Conservation (phyloP, 176 grass and related monocot species). For the Carex littledalei region DNA sequence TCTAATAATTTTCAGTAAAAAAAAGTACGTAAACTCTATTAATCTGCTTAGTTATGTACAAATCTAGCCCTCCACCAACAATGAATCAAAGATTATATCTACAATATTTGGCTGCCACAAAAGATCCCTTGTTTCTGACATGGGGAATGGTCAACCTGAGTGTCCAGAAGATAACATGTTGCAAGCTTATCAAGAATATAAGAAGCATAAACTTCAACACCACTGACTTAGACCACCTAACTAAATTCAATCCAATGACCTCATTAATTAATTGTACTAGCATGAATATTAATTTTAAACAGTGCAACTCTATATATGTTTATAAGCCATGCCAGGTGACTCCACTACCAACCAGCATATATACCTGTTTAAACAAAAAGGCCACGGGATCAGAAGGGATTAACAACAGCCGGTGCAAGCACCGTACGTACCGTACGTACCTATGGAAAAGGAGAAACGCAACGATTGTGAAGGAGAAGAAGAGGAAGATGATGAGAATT, state of each 20-base stretch:
- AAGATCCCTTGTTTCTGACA: neutral
- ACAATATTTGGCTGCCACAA: neutral
- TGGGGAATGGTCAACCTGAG: conserved; percentile 9
- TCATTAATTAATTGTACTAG: neutral
- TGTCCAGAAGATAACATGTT: neutral
- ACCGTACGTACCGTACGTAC: too few species aligned
- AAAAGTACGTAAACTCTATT: too few species aligned
- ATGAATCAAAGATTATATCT: neutral
- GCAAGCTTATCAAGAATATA: neutral
- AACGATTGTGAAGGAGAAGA: neutral
- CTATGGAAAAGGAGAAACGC: conserved; percentile 7
- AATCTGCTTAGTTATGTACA: neutral
- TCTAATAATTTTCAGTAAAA: too few species aligned
- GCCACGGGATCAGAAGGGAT: neutral
- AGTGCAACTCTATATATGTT: neutral
- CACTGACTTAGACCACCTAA: conserved; percentile 12
- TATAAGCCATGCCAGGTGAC: neutral
- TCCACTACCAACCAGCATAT: conserved; percentile 2
- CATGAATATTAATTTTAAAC: neutral
- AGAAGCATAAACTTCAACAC: conserved; percentile 8
- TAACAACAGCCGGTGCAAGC: neutral
- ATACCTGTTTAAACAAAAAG: neutral
- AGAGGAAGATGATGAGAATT: conserved; percentile 29
- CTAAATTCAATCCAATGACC: neutral
- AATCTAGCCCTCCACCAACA: neutral